These are phyloP conservation scores for Thermothielavioides terrestris DNA, from an alignment of 495 filamentous ascomycete genomes.

Conservation along the genomic window DNA sequence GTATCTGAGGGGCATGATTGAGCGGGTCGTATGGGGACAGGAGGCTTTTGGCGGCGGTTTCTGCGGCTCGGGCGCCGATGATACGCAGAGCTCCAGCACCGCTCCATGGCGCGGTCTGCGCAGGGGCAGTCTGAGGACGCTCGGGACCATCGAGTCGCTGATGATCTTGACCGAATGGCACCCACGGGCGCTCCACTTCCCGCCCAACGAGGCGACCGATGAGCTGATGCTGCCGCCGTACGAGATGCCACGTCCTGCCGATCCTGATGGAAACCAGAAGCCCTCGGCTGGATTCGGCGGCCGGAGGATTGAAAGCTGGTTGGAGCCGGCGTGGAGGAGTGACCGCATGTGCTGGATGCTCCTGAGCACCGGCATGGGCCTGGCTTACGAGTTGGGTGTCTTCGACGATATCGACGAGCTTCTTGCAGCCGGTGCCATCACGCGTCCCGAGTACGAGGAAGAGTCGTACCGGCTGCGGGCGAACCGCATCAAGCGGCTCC, in stretches of 20 bases:
- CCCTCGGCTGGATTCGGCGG: slow-evolving; percentile 48
- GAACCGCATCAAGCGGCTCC: slow-evolving; percentile 70
- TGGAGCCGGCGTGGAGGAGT: slow-evolving; percentile 91
- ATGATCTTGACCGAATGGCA: slow-evolving; percentile 97
- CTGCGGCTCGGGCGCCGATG: slow-evolving; percentile 63
- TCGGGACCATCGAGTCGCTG: slow-evolving; percentile 89
- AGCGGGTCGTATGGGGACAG: slow-evolving; percentile 89
- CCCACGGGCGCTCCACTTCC: slow-evolving; percentile 88
- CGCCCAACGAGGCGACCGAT: slow-evolving; percentile 69
- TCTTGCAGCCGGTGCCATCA: slow-evolving; percentile 42
- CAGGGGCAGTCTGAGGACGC: slow-evolving; percentile 73
- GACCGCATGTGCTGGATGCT: slow-evolving; percentile 99
- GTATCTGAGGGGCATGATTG: slow-evolving; percentile 87
- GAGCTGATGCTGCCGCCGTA: slow-evolving; percentile 47
- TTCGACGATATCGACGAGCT: slow-evolving; percentile 75
- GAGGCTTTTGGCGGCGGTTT: slow-evolving; percentile 88
- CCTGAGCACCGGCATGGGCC: slow-evolving; percentile 76
- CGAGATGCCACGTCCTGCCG: slow-evolving; percentile 37
- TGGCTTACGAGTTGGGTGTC: slow-evolving; percentile 89
- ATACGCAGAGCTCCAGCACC: slow-evolving; percentile 54
- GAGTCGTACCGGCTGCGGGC: slow-evolving; percentile 70
- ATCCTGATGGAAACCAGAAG: slow-evolving; percentile 38
- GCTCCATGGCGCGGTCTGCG: slow-evolving; percentile 49
- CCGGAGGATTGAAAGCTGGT: slow-evolving; percentile 81
- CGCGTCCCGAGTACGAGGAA: slow-evolving; percentile 52